These are phyloP conservation scores for Nemania sp. DNA, from an alignment of 2,329 filamentous ascomycete genomes.

Conservation along the genomic window DNA sequence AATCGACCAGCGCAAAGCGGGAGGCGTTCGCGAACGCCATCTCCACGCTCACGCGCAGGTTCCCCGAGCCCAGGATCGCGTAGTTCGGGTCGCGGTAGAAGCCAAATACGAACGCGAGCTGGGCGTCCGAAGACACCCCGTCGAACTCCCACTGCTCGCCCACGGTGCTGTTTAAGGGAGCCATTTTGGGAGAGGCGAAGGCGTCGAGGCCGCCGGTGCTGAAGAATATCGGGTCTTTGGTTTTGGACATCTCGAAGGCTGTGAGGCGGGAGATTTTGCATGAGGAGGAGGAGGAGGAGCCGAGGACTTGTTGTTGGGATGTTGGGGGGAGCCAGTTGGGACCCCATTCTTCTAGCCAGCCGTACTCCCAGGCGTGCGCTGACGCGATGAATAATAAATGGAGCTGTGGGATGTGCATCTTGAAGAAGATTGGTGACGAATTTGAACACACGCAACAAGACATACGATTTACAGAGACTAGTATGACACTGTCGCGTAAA, in stretches of 20 bases:
- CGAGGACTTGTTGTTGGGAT: no score
- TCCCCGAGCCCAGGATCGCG: constrained; percentile 35
- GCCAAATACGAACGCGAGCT: constrained; percentile 33
- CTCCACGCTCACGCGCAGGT: constrained; percentile 34
- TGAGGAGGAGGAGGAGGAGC: not conserved
- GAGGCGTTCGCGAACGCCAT: constrained; percentile 13
- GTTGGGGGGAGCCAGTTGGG: not conserved
- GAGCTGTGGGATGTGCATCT: no score
- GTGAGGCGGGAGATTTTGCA: constrained; percentile 15
- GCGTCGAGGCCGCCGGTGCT: not conserved
- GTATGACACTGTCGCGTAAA: no score
- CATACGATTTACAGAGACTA: no score
- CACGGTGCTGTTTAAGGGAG: constrained; percentile 32
- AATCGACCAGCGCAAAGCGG: constrained; percentile 25
- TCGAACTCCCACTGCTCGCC: constrained; percentile 41
- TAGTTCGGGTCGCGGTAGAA: constrained; percentile 39
- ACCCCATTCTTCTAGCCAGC: not conserved
- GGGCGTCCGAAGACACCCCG: constrained; percentile 33
- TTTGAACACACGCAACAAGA: no score
- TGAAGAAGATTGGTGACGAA: no score
- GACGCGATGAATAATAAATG: no score
- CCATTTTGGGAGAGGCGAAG: constrained; percentile 25
- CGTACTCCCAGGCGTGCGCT: not conserved
- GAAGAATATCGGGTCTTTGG: constrained; percentile 12
- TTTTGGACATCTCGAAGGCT: constrained; percentile 20